A percentile compares a stretch with the other conserved stretches of the same genome.
These are phyloP conservation scores for Eucalyptus fibrosa DNA, from an alignment of 345 rosid genomes.

Conservation along the genomic window DNA sequence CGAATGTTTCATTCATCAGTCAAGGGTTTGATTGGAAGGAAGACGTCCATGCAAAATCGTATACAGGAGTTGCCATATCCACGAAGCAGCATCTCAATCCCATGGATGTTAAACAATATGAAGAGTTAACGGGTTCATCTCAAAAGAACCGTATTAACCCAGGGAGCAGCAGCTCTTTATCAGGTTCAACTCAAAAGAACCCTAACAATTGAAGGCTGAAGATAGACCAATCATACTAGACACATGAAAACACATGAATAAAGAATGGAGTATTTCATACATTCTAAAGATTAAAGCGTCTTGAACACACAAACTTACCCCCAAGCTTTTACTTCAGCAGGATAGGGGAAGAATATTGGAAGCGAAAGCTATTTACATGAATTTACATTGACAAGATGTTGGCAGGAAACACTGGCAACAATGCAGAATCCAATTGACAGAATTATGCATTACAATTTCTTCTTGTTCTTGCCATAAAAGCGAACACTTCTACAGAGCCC, in stretches of 20 bases:
- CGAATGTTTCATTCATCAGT: background rate
- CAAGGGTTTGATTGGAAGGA: background rate
- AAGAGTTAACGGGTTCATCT: background rate
- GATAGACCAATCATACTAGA: background rate
- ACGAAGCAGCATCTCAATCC: background rate
- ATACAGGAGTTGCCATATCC: background rate
- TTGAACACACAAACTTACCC: background rate
- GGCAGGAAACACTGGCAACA: background rate
- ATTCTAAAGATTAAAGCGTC: background rate
- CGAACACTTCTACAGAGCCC: slow-evolving; percentile 28
- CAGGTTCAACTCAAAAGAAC: background rate
- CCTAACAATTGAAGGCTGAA: background rate
- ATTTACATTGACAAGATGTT: background rate
- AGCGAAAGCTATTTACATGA: background rate
- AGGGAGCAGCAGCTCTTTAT: background rate
- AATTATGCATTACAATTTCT: background rate
- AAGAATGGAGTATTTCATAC: background rate
- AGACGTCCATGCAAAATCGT: background rate
- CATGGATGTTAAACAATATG: background rate
- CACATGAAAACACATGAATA: background rate
- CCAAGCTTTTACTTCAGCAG: background rate
- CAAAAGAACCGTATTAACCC: background rate
- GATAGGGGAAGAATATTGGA: background rate
- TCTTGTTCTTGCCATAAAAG: background rate
- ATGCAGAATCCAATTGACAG: background rate